Conservation (phyloP, 169 alveolate species). For the Condylostoma magnum region DNA sequence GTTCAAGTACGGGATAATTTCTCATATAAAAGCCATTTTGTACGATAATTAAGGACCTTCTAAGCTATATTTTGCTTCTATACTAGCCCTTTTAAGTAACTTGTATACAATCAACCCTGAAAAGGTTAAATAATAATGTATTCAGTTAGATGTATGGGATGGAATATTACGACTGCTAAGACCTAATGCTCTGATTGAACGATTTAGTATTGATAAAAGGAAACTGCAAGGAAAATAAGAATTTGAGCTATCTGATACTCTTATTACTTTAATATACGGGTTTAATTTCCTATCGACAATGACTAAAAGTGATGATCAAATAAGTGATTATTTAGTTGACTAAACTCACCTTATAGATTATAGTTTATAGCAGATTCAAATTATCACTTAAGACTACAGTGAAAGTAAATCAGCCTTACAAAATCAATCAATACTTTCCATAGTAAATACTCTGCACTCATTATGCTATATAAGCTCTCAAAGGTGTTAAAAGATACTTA, state of each 20-base stretch:
- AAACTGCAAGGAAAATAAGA: background rate
- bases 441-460: background rate
- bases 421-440: background rate
- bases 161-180: constrained; percentile 6
- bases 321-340: constrained; percentile 24
- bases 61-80: background rate
- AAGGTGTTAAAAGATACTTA: background rate
- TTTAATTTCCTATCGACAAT: background rate
- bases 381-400: background rate
- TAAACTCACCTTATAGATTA: background rate
- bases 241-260: background rate
- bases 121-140: background rate
- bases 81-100: background rate
- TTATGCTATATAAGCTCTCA: background rate
- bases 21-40: background rate
- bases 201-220: constrained; percentile 6
- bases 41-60: constrained; percentile 26
- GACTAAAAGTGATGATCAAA: constrained; percentile 10
- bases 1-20: constrained; percentile 9
- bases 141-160: constrained; percentile 28
- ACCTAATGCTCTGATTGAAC: constrained; percentile 18
- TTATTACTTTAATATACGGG: background rate
- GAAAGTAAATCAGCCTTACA: background rate
- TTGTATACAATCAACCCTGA: background rate
- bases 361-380: background rate